phyloP scores from a whole-genome alignment of 208 protist species.

The Endotrypanum monterogeii region DNA sequence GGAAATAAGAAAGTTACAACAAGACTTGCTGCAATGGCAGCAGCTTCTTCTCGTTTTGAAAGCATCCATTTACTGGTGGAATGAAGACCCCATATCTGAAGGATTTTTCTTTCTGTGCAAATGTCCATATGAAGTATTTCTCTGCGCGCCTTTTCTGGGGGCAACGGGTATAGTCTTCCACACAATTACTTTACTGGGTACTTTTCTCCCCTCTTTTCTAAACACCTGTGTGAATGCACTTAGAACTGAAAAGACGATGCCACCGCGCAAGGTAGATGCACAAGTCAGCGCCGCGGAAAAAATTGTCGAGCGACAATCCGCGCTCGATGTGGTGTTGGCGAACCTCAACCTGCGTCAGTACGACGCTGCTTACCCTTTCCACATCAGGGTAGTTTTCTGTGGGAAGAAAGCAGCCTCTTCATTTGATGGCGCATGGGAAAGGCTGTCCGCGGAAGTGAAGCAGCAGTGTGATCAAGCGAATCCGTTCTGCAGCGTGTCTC shows the following conservation, averaged over 20 bases:
- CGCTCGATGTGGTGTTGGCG: conserved; percentile 54
- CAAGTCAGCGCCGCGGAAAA: conserved; percentile 47
- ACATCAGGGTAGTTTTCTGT: conserved; percentile 44
- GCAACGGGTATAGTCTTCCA: not conserved
- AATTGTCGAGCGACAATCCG: conserved; percentile 43
- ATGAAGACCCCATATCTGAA: not conserved
- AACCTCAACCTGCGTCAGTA: conserved; percentile 38
- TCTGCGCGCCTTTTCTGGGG: not conserved
- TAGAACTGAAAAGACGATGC: conserved; percentile 16
- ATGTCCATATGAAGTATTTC: not conserved
- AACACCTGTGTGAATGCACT: not conserved
- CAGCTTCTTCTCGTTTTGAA: not conserved
- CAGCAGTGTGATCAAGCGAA: conserved; percentile 29
- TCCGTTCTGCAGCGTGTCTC: conserved; percentile 20
- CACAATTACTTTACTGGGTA: not conserved
- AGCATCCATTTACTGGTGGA: not conserved
- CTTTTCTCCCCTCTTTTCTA: not conserved
- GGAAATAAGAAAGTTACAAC: not conserved
- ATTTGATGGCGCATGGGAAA: conserved; percentile 24
- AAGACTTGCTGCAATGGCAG: not conserved
- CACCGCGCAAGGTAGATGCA: conserved; percentile 23
- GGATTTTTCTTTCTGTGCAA: no score
- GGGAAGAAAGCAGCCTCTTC: conserved; percentile 33
- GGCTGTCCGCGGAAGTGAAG: conserved; percentile 20
- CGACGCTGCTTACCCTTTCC: conserved; percentile 50